Percentiles rank a stretch among this genome's conserved stretches.
Evolutionary conservation across 352 stramenopile species (phyloP).

Genomic region (Ophiocytium majus): DNA sequence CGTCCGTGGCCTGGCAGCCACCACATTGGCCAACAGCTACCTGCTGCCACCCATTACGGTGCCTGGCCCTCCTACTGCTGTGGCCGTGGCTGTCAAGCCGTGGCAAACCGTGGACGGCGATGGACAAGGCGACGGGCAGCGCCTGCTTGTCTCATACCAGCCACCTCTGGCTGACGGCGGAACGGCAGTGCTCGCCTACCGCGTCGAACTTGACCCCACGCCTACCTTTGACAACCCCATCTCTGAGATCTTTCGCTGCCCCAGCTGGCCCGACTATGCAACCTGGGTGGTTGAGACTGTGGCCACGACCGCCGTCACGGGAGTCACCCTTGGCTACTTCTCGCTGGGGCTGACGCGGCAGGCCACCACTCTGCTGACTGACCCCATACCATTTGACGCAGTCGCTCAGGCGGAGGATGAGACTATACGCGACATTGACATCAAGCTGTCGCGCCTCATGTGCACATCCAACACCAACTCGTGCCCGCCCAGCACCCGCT

Average conservation of each 20-base stretch:
- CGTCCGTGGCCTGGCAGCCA: slow-evolving; percentile 22
- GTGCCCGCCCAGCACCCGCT: neutral
- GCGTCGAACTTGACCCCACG: slow-evolving; percentile 72
- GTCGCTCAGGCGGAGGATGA: slow-evolving; percentile 77
- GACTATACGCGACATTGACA: neutral
- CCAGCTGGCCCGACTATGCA: slow-evolving; percentile 57
- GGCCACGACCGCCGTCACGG: slow-evolving; percentile 51
- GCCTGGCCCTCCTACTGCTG: slow-evolving; percentile 75
- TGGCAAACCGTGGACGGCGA: slow-evolving; percentile 44
- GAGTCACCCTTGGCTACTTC: slow-evolving; percentile 61
- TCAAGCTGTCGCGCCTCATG: neutral
- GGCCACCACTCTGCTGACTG: slow-evolving; percentile 61
- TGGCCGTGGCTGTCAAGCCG: slow-evolving; percentile 67
- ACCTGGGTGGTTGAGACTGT: slow-evolving; percentile 68
- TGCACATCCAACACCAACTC: neutral
- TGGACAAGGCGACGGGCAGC: slow-evolving; percentile 57
- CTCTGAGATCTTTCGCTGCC: slow-evolving; percentile 62
- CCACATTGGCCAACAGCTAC: neutral
- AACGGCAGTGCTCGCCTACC: slow-evolving; percentile 71
- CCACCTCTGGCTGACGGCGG: slow-evolving; percentile 77
- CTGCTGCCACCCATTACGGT: slow-evolving; percentile 40
- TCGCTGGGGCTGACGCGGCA: slow-evolving; percentile 60
- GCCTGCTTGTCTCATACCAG: slow-evolving; percentile 77
- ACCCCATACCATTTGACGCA: slow-evolving; percentile 87
- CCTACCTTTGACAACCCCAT: slow-evolving; percentile 63